Evolutionary conservation across 495 filamentous ascomycete species (phyloP).

Genomic region (Penicillium paradoxum): DNA sequence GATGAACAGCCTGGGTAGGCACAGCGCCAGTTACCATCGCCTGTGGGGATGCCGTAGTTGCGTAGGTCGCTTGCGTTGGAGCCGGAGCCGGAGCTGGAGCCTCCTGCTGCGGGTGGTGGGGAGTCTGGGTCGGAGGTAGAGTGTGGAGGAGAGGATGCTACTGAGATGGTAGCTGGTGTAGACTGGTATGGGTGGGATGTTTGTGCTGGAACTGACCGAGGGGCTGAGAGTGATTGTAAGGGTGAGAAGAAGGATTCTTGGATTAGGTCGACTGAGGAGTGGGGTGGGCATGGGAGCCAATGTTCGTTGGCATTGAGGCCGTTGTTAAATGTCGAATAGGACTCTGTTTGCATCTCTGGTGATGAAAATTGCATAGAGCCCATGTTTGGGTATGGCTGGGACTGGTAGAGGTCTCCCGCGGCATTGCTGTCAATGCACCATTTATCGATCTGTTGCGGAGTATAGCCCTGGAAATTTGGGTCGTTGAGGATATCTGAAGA

Average conservation of each 20-base stretch:
- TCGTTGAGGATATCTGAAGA: background rate
- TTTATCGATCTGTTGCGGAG: conserved; percentile 19
- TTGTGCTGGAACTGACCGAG: background rate
- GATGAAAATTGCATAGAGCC: conserved; percentile 9
- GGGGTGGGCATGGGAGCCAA: conserved; percentile 12
- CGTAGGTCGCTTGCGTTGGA: conserved; percentile 25
- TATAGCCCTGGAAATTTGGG: conserved; percentile 10
- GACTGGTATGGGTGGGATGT: background rate
- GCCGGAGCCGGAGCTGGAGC: conserved; percentile 6
- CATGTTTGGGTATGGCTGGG: conserved; percentile 7
- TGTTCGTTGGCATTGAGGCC: conserved; percentile 7
- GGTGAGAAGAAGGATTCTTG: conserved; percentile 15
- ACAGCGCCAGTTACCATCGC: conserved; percentile 48
- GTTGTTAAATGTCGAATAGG: conserved; percentile 11
- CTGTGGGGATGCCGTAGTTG: conserved; percentile 28
- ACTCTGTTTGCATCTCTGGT: conserved; percentile 4
- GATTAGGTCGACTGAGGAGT: background rate
- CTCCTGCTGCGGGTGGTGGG: background rate
- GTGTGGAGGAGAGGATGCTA: conserved; percentile 16
- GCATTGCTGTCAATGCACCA: conserved; percentile 22
- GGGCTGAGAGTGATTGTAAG: background rate
- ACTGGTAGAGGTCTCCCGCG: conserved; percentile 6
- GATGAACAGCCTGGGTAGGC: conserved; percentile 55
- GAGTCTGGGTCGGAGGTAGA: conserved; percentile 16
- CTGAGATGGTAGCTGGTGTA: background rate